Base-by-base conservation (phyloP, 257 asterid species). In the Solanum sparsipilum region DNA sequence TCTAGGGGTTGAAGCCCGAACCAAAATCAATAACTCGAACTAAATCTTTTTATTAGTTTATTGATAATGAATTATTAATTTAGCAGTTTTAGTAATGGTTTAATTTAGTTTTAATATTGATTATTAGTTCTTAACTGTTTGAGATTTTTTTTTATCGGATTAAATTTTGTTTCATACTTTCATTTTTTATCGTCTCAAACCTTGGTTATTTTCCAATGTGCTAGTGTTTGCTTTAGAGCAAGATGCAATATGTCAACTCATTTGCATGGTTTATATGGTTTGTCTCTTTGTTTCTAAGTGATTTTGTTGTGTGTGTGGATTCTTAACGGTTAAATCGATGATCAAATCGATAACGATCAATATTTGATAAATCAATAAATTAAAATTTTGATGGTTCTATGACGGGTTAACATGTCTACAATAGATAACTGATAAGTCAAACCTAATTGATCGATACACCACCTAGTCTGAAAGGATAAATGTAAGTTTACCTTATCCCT, bases 401-500 rank as follows among this genome's bases (percentile, higher is more conserved):
- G 16, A 48, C 21, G 60, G 3, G 8, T 48, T 48, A 52, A 8
- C 23, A 16, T 52, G 21, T 52, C 60, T 15, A 48, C 60, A 48
- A 48, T 48, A 5, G 21, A 48, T 52, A 52, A 52, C 4, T 52
- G n/a, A 52, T 18, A 52, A 18, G n/a, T 52, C 23, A 52, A 52
- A 52, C n/a, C 1, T 18, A 0, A 16, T 3, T 18, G 10, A 52
- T 52, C n/a, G 3, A 52, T 16, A 52, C 4, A 2, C n/a, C 1
- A 0, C 63, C 63, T 16, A 16, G 9, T 16, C 8, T 16, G 23
- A 16, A 2, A 52, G 21, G 23, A 52, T 6, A 52, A 6, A 52
- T 52, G 8, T 52, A 52, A 0, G 21, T 16, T 52, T 2, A 52
- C 63, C 63, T 52, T 52, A 16, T 1, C 18, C 21, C 21, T 48